A percentile compares a stretch with the other conserved stretches of the same genome.
These are phyloP conservation scores for Didymella arachidicola DNA, from an alignment of 2,329 filamentous ascomycete genomes.

Conservation along the genomic window DNA sequence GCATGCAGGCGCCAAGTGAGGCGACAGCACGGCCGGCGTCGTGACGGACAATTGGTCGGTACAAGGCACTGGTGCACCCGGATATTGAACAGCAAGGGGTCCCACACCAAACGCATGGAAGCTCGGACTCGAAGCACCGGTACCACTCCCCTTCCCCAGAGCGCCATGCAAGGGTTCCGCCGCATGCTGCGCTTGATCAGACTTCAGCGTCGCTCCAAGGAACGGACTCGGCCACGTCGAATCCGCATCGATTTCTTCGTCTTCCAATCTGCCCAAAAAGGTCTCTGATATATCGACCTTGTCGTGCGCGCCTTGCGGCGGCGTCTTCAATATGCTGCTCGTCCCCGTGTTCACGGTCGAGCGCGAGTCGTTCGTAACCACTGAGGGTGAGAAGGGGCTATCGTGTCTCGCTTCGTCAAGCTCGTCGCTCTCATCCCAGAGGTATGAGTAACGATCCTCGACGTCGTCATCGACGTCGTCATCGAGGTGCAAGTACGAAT, in stretches of 20 bases:
- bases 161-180: background rate
- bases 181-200: background rate
- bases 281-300: background rate
- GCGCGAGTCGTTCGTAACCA: slow-evolving; percentile 16
- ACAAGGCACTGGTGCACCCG: background rate
- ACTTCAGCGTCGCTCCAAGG: background rate
- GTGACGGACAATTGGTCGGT: background rate
- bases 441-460: slow-evolving; percentile 18
- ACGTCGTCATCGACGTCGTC: slow-evolving; percentile 39
- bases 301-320: background rate
- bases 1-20: slow-evolving; percentile 8
- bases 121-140: background rate
- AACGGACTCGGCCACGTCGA: slow-evolving; percentile 3
- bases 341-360: background rate
- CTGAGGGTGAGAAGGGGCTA: slow-evolving; percentile 26
- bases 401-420: slow-evolving; percentile 22
- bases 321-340: background rate
- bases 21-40: background rate
- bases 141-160: no score
- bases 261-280: background rate
- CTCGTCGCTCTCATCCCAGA: slow-evolving; percentile 20
- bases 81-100: slow-evolving; percentile 8
- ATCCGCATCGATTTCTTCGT: background rate
- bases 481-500: slow-evolving; percentile 43
- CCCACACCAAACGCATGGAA: background rate